Percentiles rank a stretch among this genome's conserved stretches.
phyloP scores from a whole-genome alignment of 371 early-diverging fungal genomes.

The Rhizopus arrhizus region DNA sequence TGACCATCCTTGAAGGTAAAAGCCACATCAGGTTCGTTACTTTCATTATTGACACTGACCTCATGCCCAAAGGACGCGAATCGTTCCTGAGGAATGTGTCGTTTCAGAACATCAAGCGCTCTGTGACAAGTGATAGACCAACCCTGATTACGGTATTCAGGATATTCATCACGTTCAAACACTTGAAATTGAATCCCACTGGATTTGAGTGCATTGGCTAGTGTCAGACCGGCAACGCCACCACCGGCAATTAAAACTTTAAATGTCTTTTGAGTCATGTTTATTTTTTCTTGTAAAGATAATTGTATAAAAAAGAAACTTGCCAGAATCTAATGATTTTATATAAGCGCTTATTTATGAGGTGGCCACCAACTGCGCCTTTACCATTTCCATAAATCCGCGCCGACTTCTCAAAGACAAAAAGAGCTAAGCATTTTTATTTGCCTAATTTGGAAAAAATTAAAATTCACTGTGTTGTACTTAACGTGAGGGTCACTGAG shows the following conservation, averaged over 20 bases:
- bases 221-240: slow-evolving; percentile 39
- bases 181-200: slow-evolving; percentile 30
- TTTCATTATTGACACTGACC: slow-evolving; percentile 13
- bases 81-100: slow-evolving; percentile 6
- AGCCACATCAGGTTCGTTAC: not conserved
- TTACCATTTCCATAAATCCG: too few relatives aligned
- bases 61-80: slow-evolving; percentile 9
- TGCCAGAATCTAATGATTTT: too few relatives aligned
- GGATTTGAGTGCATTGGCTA: slow-evolving; percentile 31
- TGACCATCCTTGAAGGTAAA: slow-evolving; percentile 14
- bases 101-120: slow-evolving; percentile 7
- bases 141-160: slow-evolving; percentile 27
- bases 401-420: too few relatives aligned
- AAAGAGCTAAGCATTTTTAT: too few relatives aligned
- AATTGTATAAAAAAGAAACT: too few relatives aligned
- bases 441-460: too few relatives aligned
- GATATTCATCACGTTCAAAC: slow-evolving; percentile 33
- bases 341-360: too few relatives aligned
- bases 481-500: too few relatives aligned
- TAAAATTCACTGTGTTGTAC: too few relatives aligned
- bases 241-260: slow-evolving; percentile 39
- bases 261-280: not conserved
- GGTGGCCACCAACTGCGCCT: too few relatives aligned
- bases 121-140: slow-evolving; percentile 33
- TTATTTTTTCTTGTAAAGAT: too few relatives aligned